Evolutionary conservation across 1,139 yeast species (phyloP), one percentile per base, ranked within the genome.

Genomic region (Candida sojae): DNA sequence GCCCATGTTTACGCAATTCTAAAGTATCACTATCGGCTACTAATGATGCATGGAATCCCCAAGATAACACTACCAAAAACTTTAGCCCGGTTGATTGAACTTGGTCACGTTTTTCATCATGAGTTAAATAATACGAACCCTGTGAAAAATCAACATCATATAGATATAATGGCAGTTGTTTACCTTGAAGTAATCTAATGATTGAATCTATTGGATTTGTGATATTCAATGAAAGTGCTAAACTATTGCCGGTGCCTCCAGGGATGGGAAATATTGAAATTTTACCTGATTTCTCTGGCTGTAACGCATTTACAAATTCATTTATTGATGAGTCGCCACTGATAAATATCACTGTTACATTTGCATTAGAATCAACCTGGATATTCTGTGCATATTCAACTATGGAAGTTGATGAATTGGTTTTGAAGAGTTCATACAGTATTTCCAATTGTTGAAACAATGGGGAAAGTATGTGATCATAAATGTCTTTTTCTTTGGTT

Each of bases 291-390:
- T 1, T 46, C 38, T 1, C 48, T 44, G 21, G 21, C 3, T 17
- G 21, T 12, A 86, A 60, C 2, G 73, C 72, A 61, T 91, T 90
- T 49, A 89, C 60, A 50, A 91, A 82, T 63, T 91, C 98, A 45
- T 79, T 82, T 10, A 90, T 71, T 1, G 96, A 84, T 0, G 97
- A 91, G 59, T 91, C 97, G 1, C 97, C 97, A 43, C 96, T 87
- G 23, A 91, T 66, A 38, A 91, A 69, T 1, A 89, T 62, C 3
- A 88, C 70, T 0, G 87, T 79, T 5, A 39, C 26, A 17, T 46
- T 21, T 25, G 69, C 49, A 1, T 58, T 50, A 4, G 49, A 41
- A n/a, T 23, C 29, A 9, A 13, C 8, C 2, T 4, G 17, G 23
- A 77, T 55, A 1, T 56, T 28, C 8, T 47, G 41, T 0, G 81